phyloP scores from a whole-genome alignment of 2,329 filamentous ascomycete genomes.

The Fusarium globosum region DNA sequence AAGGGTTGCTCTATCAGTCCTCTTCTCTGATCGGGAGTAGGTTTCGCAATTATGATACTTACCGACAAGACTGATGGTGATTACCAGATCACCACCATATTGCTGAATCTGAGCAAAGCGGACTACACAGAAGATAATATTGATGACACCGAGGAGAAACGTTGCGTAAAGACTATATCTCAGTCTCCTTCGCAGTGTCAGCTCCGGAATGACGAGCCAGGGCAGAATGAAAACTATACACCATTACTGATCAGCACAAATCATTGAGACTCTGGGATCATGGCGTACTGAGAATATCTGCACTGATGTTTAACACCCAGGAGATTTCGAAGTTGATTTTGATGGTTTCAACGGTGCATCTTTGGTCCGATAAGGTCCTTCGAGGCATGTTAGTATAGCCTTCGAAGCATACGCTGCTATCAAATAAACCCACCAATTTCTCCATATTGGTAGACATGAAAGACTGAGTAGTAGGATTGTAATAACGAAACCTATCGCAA shows the following conservation, averaged over 20 bases:
- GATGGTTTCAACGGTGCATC: not conserved
- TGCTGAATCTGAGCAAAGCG: conserved; percentile 1
- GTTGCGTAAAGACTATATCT: conserved; percentile 20
- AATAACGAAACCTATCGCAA: not conserved
- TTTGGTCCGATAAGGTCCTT: not conserved
- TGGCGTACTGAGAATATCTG: conserved; percentile 10
- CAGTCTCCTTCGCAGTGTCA: conserved; percentile 1
- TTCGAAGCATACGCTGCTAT: accelerated
- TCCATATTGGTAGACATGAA: not conserved
- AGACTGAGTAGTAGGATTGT: not conserved
- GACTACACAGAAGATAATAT: conserved; percentile 8
- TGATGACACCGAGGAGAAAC: conserved; percentile 20
- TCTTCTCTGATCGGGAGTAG: accelerated
- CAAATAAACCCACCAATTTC: conserved; percentile 5
- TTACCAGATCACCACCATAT: not conserved
- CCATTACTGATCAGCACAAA: accelerated
- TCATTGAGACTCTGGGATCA: accelerated
- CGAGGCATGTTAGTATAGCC: not conserved
- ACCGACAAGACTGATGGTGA: conserved; percentile 10
- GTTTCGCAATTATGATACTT: not conserved
- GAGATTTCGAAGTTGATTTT: conserved; percentile 1
- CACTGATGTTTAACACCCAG: conserved; percentile 12
- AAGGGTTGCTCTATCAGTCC: not conserved
- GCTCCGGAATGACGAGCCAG: conserved; percentile 21
- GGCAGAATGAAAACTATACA: conserved; percentile 19